Conservation (phyloP, 2,329 filamentous ascomycete species). For the Venturiaceae sp. region DNA sequence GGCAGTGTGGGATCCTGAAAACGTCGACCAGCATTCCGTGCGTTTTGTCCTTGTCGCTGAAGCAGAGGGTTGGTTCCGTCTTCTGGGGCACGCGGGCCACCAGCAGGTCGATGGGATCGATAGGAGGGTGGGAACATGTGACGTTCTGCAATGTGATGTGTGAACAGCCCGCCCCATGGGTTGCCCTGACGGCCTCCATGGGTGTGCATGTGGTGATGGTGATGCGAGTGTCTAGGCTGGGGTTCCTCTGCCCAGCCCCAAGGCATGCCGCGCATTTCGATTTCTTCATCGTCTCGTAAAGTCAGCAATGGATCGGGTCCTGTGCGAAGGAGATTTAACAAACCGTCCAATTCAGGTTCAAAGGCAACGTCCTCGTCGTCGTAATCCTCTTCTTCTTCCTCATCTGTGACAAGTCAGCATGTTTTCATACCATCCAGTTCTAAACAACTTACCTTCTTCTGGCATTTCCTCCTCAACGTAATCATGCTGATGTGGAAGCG, state of each 20-base stretch:
- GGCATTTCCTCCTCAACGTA: slow-evolving; percentile 49
- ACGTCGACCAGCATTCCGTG: slow-evolving; percentile 5
- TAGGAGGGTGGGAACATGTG: slow-evolving; percentile 25
- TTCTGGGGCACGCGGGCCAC: slow-evolving; percentile 51
- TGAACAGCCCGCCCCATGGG: slow-evolving; percentile 4
- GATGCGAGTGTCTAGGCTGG: slow-evolving; percentile 36
- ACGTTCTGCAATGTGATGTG: background rate
- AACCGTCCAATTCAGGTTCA: slow-evolving; percentile 36
- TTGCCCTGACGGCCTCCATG: background rate
- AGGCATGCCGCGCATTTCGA: slow-evolving; percentile 5
- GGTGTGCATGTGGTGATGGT: slow-evolving; percentile 7
- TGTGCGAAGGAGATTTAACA: slow-evolving; percentile 34
- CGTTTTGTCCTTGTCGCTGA: slow-evolving; percentile 39
- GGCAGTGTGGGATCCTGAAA: slow-evolving; percentile 27
- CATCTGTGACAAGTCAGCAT: slow-evolving; percentile 16
- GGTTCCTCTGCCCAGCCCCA: slow-evolving; percentile 22
- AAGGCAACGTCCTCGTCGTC: slow-evolving; percentile 56
- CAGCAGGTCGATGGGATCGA: slow-evolving; percentile 43
- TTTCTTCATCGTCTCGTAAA: slow-evolving; percentile 27
- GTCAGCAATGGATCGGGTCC: slow-evolving; percentile 14
- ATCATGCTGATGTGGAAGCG: slow-evolving; percentile 31
- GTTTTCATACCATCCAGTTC: background rate
- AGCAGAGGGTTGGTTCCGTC: slow-evolving; percentile 84
- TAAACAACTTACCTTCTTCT: slow-evolving; percentile 49
- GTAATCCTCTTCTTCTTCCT: slow-evolving; percentile 55